Conservation (phyloP, 352 stramenopile genomes). For the Phytophthora citricola region DNA sequence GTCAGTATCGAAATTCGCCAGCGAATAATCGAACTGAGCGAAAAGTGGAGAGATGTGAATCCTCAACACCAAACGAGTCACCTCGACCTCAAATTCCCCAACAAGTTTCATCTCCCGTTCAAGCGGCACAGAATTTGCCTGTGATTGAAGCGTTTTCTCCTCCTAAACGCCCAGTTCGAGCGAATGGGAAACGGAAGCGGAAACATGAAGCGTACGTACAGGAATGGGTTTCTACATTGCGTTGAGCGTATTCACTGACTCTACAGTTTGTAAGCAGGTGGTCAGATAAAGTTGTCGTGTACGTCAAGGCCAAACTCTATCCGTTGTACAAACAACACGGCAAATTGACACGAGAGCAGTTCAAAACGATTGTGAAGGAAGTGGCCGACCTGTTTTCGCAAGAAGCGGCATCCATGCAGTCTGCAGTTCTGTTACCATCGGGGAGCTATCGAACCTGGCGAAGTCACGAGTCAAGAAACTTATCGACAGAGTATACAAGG, state of each 20-base stretch:
- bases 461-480: constrained; percentile 79
- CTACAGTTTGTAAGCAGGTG: constrained; percentile 40
- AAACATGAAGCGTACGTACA: constrained; percentile 54
- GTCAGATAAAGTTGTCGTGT: constrained; percentile 64
- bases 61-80: constrained; percentile 26
- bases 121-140: constrained; percentile 34
- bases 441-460: constrained; percentile 58
- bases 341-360: constrained; percentile 77
- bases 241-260: constrained; percentile 1
- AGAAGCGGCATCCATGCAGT: constrained; percentile 71
- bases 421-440: constrained; percentile 44
- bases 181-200: constrained; percentile 50
- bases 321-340: constrained; percentile 72
- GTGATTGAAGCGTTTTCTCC: constrained; percentile 55
- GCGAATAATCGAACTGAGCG: constrained; percentile 45
- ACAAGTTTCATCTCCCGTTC: constrained; percentile 19
- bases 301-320: constrained; percentile 85
- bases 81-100: constrained; percentile 18
- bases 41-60: constrained; percentile 54
- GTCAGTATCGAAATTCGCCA: constrained; percentile 46
- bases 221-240: background rate
- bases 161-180: constrained; percentile 36
- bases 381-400: constrained; percentile 62
- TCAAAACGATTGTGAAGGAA: constrained; percentile 83
- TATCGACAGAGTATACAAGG: constrained; percentile 75